Percentiles rank a stretch among this genome's conserved stretches.
Evolutionary conservation across 1,284 basidiomycete genomes (phyloP).

Genomic region (Marasmius sp.): DNA sequence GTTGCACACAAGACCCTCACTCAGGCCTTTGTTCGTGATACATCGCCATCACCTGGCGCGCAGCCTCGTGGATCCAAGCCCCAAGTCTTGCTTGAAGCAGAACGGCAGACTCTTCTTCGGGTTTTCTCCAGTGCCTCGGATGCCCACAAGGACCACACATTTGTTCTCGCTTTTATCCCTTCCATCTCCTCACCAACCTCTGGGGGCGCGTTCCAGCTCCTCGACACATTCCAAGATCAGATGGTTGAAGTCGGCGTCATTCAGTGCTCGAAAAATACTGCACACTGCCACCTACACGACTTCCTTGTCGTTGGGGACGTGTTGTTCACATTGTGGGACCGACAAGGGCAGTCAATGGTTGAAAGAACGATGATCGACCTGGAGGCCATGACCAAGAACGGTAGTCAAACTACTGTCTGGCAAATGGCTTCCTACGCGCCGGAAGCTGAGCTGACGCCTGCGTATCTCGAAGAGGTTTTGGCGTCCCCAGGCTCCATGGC

Average conservation of each 20-base stretch:
- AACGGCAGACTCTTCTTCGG: slow-evolving; percentile 60
- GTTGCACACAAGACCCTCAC: slow-evolving; percentile 57
- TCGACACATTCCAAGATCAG: slow-evolving; percentile 53
- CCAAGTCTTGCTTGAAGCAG: slow-evolving; percentile 51
- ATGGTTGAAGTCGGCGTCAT: slow-evolving; percentile 56
- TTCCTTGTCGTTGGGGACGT: slow-evolving; percentile 56
- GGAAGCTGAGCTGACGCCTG: slow-evolving; percentile 79
- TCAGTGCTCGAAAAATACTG: slow-evolving; percentile 56
- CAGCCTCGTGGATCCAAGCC: slow-evolving; percentile 35
- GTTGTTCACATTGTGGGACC: slow-evolving; percentile 74
- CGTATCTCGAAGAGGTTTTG: slow-evolving; percentile 82
- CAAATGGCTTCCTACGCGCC: slow-evolving; percentile 52
- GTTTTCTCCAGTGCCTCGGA: slow-evolving; percentile 42
- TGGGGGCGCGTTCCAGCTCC: slow-evolving; percentile 71
- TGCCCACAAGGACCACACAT: slow-evolving; percentile 44
- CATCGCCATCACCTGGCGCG: slow-evolving; percentile 31
- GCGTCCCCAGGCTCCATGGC: slow-evolving; percentile 70
- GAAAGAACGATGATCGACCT: slow-evolving; percentile 52
- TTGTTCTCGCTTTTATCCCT: slow-evolving; percentile 67
- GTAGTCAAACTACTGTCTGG: slow-evolving; percentile 42
- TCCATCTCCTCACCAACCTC: slow-evolving; percentile 58
- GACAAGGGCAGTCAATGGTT: slow-evolving; percentile 71
- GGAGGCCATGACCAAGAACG: slow-evolving; percentile 23
- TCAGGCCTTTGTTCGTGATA: slow-evolving; percentile 33
- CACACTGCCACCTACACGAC: slow-evolving; percentile 73